Percentiles rank a stretch among this genome's conserved stretches.
phyloP scores from a whole-genome alignment of 805 yeast species.

The Candida yuanshanica region DNA sequence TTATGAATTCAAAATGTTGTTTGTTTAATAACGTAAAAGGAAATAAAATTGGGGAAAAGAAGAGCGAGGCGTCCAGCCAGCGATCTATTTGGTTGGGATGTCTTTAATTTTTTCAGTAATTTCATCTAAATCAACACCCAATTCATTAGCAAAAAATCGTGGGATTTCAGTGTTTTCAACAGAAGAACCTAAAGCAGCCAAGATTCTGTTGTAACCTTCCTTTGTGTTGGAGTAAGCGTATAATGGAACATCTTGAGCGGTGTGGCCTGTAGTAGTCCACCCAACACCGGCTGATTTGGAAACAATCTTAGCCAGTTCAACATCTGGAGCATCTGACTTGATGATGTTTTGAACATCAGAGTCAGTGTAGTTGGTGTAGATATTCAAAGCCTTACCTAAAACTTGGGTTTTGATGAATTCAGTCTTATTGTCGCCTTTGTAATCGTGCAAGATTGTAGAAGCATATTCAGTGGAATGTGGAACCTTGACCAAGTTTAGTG shows the following conservation, averaged over 20 bases:
- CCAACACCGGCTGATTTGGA: slow-evolving; percentile 78
- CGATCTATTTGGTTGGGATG: slow-evolving; percentile 24
- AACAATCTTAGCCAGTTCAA: slow-evolving; percentile 58
- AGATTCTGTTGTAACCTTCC: slow-evolving; percentile 34
- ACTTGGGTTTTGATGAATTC: slow-evolving; percentile 46
- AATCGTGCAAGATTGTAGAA: slow-evolving; percentile 36
- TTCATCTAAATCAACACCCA: slow-evolving; percentile 40
- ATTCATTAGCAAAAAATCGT: slow-evolving; percentile 53
- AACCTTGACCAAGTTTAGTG: slow-evolving; percentile 61
- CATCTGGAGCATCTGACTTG: slow-evolving; percentile 27
- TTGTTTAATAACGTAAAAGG: too few species aligned
- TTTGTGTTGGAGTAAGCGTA: slow-evolving; percentile 68
- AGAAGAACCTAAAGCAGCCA: slow-evolving; percentile 64
- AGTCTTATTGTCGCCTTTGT: slow-evolving; percentile 30
- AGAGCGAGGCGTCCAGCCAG: too few species aligned
- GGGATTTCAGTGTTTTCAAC: slow-evolving; percentile 87
- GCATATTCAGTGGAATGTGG: slow-evolving; percentile 73
- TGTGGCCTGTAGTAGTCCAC: slow-evolving; percentile 95
- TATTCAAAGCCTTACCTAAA: slow-evolving; percentile 32
- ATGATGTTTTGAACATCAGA: slow-evolving; percentile 46
- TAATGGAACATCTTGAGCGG: slow-evolving; percentile 90
- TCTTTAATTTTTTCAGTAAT: slow-evolving; percentile 46
- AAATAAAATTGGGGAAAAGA: background rate
- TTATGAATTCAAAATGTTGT: too few species aligned
- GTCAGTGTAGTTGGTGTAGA: slow-evolving; percentile 25